Conservation (phyloP, 1,284 basidiomycete species). For the Irpex sp. region DNA sequence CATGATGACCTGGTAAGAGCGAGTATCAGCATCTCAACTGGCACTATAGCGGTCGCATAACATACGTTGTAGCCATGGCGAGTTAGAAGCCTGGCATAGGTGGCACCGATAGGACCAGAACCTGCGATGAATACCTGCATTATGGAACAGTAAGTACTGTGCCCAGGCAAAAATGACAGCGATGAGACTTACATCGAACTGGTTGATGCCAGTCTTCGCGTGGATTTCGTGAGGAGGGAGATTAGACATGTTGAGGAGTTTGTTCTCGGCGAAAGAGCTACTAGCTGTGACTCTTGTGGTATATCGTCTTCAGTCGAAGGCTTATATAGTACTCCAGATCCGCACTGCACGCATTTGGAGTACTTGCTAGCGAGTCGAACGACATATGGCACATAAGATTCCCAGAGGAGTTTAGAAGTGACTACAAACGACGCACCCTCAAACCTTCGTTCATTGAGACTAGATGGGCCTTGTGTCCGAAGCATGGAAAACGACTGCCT, state of each 20-base stretch:
- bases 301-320: neutral
- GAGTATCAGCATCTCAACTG: neutral
- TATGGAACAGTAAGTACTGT: neutral
- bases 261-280: neutral
- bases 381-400: too few relatives aligned
- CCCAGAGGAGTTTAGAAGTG: too few relatives aligned
- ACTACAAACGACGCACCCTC: too few relatives aligned
- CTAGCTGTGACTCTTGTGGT: neutral
- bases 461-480: too few relatives aligned
- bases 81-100: slow-evolving; percentile 20
- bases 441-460: too few relatives aligned
- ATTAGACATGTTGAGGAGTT: neutral
- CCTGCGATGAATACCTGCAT: slow-evolving; percentile 16
- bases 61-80: neutral
- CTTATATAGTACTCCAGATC: neutral
- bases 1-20: slow-evolving; percentile 17
- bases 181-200: slow-evolving; percentile 4
- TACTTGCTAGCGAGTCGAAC: too few relatives aligned
- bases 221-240: slow-evolving; percentile 3
- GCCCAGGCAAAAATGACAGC: neutral
- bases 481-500: too few relatives aligned
- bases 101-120: slow-evolving; percentile 27
- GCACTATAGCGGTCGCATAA: neutral
- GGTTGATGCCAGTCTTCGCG: neutral
- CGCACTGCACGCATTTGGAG: too few relatives aligned